phyloP scores from a whole-genome alignment of 169 alveolate genomes.

The Cryptosporidium canis region DNA sequence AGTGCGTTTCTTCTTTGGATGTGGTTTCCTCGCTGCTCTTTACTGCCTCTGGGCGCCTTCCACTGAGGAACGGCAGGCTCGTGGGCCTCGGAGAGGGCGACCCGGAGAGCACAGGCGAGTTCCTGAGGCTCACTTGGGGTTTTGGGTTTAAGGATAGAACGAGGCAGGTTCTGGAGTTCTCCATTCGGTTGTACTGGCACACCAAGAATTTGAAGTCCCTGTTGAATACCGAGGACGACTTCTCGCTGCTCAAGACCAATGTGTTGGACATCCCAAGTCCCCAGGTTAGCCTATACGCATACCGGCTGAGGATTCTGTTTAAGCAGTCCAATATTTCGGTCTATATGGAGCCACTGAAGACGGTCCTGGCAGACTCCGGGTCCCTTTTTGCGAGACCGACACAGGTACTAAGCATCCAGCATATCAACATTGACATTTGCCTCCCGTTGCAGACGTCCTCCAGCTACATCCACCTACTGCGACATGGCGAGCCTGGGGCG shows the following conservation, averaged over 20 bases:
- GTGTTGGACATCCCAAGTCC: neutral
- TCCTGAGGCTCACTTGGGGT: slow-evolving; percentile 41
- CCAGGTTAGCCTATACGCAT: neutral
- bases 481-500: neutral
- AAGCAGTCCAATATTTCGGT: slow-evolving; percentile 42
- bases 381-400: slow-evolving; percentile 34
- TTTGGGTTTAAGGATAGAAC: slow-evolving; percentile 2
- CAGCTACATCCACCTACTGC: slow-evolving; percentile 4
- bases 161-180: slow-evolving; percentile 3
- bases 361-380: neutral
- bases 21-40: slow-evolving; percentile 5
- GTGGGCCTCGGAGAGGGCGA: neutral
- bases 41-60: neutral
- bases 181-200: slow-evolving; percentile 24
- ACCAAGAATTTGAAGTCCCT: slow-evolving; percentile 17
- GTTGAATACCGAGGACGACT: neutral
- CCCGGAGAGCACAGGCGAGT: neutral
- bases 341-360: slow-evolving; percentile 35
- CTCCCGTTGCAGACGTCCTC: slow-evolving; percentile 50
- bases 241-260: slow-evolving; percentile 3
- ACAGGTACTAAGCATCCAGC: slow-evolving; percentile 28
- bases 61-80: neutral
- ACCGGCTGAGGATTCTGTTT: slow-evolving; percentile 28
- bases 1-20: slow-evolving; percentile 10
- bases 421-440: slow-evolving; percentile 42